phyloP scores from a whole-genome alignment of 23 red algal species.

The Gracilaria caudata region DNA sequence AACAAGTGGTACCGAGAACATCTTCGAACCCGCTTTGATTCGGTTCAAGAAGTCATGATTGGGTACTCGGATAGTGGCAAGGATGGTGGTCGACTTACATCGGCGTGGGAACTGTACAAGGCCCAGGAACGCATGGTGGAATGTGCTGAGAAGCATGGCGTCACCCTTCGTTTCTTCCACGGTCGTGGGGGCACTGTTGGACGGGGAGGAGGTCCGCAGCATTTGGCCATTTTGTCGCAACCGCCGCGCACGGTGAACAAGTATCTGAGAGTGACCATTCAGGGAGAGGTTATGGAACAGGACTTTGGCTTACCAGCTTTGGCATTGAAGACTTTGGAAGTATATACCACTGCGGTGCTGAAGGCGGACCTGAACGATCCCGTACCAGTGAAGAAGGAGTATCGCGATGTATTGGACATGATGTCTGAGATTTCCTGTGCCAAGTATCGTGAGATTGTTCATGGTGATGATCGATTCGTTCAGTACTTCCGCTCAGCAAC shows the following conservation, averaged over 20 bases:
- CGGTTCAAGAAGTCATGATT: slow-evolving; percentile 99
- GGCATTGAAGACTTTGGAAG: slow-evolving; percentile 83
- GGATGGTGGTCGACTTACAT: slow-evolving; percentile 96
- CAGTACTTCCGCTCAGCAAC: slow-evolving; percentile 96
- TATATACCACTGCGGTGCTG: slow-evolving; percentile 92
- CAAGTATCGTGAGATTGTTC: slow-evolving; percentile 96
- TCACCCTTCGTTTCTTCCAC: slow-evolving; percentile 98
- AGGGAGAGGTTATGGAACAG: slow-evolving; percentile 99
- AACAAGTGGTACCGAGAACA: slow-evolving; percentile 85
- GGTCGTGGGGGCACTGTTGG: slow-evolving; percentile 92
- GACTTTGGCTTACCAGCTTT: slow-evolving; percentile 96
- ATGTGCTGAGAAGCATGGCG: slow-evolving; percentile 81
- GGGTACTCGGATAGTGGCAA: slow-evolving; percentile 98
- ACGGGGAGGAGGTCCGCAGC: slow-evolving; percentile 96
- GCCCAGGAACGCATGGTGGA: slow-evolving; percentile 88
- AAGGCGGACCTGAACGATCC: slow-evolving; percentile 83
- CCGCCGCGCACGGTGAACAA: slow-evolving; percentile 96
- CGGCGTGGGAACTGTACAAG: slow-evolving; percentile 98
- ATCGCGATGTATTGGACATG: slow-evolving; percentile 81
- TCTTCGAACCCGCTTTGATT: slow-evolving; percentile 61
- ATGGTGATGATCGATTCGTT: slow-evolving; percentile 87
- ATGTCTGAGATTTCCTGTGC: slow-evolving; percentile 83
- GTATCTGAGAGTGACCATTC: slow-evolving; percentile 97
- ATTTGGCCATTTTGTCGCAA: slow-evolving; percentile 97
- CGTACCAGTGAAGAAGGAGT: slow-evolving; percentile 74